Base-by-base conservation (phyloP, 1,284 basidiomycete species). In the Mycena sp. region DNA sequence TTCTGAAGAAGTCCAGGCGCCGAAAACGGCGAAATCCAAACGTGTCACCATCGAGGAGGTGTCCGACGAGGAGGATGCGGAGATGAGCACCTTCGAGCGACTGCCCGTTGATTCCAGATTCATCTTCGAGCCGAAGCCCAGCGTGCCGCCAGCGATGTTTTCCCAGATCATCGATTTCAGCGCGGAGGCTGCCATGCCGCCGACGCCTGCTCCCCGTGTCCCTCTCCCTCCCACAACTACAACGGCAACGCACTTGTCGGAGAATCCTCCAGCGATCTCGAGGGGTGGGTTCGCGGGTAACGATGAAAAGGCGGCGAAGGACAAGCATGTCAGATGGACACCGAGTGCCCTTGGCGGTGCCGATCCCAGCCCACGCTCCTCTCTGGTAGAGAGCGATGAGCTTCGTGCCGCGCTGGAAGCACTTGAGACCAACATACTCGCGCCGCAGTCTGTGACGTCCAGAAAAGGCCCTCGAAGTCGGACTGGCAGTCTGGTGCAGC, bases 31-130 rank as follows among this genome's bases (percentile, higher is more conserved):
- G 23, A 61, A 65, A 9, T 29, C 63, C 40, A 72, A 72, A 68
- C 73, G 73, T 19, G 80, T 81, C 46, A 81, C 76, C n/a, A 76
- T 85, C n/a, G 77, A 80, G 61, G 83, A 85, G 54, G 78, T 83
- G 17, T 74, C 77, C 0, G 81, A 84, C 46, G 79, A 82, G n/a
- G 83, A 84, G 35, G 78, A 73, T 3, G 70, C 43, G 63, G 60
- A 26, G 14, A 7, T 7, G 14, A 35, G 32, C 58, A 67, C 25
- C 64, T 65, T 21, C n/a, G 75, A 76, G 21, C 70, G 61, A 30
- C 68, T 81, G n/a, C 78, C 80, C 1, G 67, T 74, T 23, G 75
- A 80, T 55, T 78, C 76, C 28, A 69, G 73, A 45, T 65, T 70
- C 50, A 76, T 81, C 51, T 70, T 70, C 16, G 79, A 78, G 67